A percentile compares a stretch with the other conserved stretches of the same genome.
Conservation (phyloP, 1,284 basidiomycete genomes). For the Testicularia cyperi region DNA sequence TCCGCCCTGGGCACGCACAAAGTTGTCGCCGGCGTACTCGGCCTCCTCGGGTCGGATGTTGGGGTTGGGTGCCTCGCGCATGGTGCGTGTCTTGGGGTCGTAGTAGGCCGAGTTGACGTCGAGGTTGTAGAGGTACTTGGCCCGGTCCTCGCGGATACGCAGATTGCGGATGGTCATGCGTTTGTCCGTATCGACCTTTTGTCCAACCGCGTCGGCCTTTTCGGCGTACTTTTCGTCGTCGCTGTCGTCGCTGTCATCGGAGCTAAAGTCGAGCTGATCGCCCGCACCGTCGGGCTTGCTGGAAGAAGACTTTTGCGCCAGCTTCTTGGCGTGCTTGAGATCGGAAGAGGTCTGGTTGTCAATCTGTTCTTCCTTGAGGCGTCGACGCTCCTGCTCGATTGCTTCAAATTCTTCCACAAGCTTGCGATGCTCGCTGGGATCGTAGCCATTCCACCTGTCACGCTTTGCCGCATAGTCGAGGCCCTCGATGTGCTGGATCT, state of each 20-base stretch:
- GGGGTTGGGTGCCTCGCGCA: slow-evolving; percentile 90
- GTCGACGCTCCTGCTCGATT: slow-evolving; percentile 83
- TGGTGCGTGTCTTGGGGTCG: slow-evolving; percentile 98
- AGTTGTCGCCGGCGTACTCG: slow-evolving; percentile 93
- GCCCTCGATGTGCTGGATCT: slow-evolving; percentile 73
- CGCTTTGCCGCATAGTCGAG: slow-evolving; percentile 83
- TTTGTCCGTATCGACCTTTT: slow-evolving; percentile 96
- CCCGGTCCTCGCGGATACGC: slow-evolving; percentile 97
- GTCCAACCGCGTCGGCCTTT: slow-evolving; percentile 92
- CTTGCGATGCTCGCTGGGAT: slow-evolving; percentile 77
- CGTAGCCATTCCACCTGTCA: slow-evolving; percentile 98
- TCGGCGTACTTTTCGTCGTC: slow-evolving; percentile 74
- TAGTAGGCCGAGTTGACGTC: slow-evolving; percentile 96
- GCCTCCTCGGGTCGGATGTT: slow-evolving; percentile 80
- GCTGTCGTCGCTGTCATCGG: slow-evolving; percentile 69
- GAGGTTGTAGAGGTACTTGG: slow-evolving; percentile 96
- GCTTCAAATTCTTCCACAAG: slow-evolving; percentile 89
- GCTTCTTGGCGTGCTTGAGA: slow-evolving; percentile 70
- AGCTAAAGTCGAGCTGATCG: slow-evolving; percentile 69
- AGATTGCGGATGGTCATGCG: slow-evolving; percentile 96
- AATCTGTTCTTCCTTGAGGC: slow-evolving; percentile 90
- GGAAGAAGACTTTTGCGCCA: slow-evolving; percentile 73
- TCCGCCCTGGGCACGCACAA: slow-evolving; percentile 76
- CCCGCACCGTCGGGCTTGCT: slow-evolving; percentile 21
- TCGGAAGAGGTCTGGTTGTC: slow-evolving; percentile 75